phyloP scores from a whole-genome alignment of 768 basidiomycete genomes.

The Rhizopogon rudus region DNA sequence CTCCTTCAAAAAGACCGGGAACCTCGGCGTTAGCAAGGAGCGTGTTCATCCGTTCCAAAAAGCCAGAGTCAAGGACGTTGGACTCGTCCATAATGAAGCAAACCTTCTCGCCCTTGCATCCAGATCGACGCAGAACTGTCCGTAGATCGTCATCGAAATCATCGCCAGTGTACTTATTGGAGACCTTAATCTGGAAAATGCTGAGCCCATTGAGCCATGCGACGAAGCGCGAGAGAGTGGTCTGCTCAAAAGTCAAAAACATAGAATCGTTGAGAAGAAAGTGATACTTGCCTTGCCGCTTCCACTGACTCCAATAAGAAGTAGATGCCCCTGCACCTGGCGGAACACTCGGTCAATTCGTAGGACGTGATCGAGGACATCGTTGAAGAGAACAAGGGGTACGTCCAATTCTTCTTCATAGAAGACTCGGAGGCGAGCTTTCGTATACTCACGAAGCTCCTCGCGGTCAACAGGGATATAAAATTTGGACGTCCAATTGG shows the following conservation, averaged over 20 bases:
- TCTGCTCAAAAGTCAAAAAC: conserved; percentile 44
- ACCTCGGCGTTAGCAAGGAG: conserved; percentile 99
- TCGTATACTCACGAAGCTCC: conserved; percentile 89
- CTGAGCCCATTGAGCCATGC: conserved; percentile 99
- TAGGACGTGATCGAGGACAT: conserved; percentile 95
- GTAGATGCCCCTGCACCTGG: conserved; percentile 93
- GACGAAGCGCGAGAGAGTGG: conserved; percentile 95
- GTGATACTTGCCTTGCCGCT: conserved; percentile 80
- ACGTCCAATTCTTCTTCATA: conserved; percentile 99
- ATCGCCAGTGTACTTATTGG: conserved; percentile 97
- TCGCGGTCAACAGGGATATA: conserved; percentile 96
- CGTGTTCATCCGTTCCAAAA: conserved; percentile 99
- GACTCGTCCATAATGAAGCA: conserved; percentile 99
- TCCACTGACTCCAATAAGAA: conserved; percentile 97
- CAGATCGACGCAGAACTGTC: conserved; percentile 88
- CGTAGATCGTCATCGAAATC: conserved; percentile 98
- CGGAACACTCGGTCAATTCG: conserved; percentile 99
- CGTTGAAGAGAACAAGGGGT: conserved; percentile 96
- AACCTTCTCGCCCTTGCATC: conserved; percentile 98
- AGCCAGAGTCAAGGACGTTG: conserved; percentile 97
- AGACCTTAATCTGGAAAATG: conserved; percentile 99
- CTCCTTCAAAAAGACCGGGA: conserved; percentile 99
- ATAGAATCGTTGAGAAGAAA: conserved; percentile 1
- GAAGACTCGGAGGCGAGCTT: conserved; percentile 95
- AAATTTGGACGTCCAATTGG: conserved; percentile 98